These are phyloP conservation scores for Hymenoscyphus occultus DNA, from an alignment of 2,329 filamentous ascomycete species.

Conservation along the genomic window DNA sequence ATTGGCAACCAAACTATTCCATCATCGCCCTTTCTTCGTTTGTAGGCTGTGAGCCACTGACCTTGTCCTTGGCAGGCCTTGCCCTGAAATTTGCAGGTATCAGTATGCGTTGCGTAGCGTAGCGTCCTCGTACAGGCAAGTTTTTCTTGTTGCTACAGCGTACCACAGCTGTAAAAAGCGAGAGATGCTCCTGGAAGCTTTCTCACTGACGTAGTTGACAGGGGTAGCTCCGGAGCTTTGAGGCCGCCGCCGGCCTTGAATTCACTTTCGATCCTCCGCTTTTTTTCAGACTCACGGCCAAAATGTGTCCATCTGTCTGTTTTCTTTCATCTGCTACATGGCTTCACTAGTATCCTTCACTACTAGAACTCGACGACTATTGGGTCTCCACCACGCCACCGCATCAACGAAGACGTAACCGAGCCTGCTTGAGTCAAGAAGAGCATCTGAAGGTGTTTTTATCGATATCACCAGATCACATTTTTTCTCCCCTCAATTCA, in stretches of 20 bases:
- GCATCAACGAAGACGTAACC: conserved; percentile 1
- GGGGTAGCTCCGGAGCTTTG: background rate
- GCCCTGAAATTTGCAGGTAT: background rate
- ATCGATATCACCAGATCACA: background rate
- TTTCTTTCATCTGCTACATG: background rate
- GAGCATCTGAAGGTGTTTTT: background rate
- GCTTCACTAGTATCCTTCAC: background rate
- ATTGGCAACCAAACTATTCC: background rate
- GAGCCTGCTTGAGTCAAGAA: background rate
- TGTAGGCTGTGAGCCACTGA: background rate
- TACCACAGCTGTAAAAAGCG: too few species aligned
- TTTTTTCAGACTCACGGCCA: too few species aligned
- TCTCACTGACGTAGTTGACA: background rate
- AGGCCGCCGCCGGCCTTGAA: background rate
- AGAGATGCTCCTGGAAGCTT: background rate
- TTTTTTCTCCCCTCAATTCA: background rate
- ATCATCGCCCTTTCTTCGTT: background rate
- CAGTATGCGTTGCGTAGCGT: background rate
- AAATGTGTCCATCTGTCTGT: too few species aligned
- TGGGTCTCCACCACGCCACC: background rate
- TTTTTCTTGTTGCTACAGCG: background rate
- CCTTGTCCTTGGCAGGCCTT: background rate
- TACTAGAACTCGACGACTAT: background rate
- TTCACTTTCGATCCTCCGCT: background rate
- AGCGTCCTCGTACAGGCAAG: background rate